Conservation (phyloP, 2,329 filamentous ascomycete species). For the Fusarium clavum region DNA sequence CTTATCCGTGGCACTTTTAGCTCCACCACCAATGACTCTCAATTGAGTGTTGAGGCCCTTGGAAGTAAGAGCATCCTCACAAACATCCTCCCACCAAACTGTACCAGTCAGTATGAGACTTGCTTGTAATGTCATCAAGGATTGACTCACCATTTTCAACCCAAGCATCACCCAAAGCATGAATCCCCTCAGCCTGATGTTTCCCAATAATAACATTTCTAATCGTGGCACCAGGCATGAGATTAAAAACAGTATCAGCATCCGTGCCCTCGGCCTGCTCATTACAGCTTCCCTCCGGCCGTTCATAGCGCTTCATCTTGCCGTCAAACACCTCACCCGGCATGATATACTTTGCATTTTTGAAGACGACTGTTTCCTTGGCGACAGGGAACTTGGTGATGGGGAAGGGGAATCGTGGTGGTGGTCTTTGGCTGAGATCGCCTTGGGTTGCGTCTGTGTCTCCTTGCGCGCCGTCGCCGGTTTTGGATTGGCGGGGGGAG, state of each 20-base stretch:
- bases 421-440: constrained; percentile 44
- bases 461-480: constrained; percentile 42
- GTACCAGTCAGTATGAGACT: not conserved
- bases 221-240: constrained; percentile 52
- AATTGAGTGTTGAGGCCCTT: constrained; percentile 48
- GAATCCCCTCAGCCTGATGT: constrained; percentile 51
- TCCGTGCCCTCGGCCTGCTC: constrained; percentile 58
- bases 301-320: constrained; percentile 54
- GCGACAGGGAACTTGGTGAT: constrained; percentile 47
- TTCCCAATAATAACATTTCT: constrained; percentile 55
- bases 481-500: constrained; percentile 32
- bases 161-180: constrained; percentile 48
- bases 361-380: constrained; percentile 46
- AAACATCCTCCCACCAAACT: constrained; percentile 51
- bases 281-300: constrained; percentile 55
- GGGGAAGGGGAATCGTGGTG: constrained; percentile 48
- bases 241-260: constrained; percentile 55
- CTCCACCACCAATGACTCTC: constrained; percentile 47
- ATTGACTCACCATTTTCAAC: constrained; percentile 44
- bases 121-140: accelerated
- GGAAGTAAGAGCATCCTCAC: constrained; percentile 46
- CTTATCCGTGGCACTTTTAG: constrained; percentile 47
- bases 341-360: constrained; percentile 49
- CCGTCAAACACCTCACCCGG: constrained; percentile 51
- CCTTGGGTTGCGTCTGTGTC: constrained; percentile 43